A percentile compares a stretch with the other conserved stretches of the same genome.
Conservation (phyloP, 495 filamentous ascomycete genomes). For the Talaromyces proteolyticus region DNA sequence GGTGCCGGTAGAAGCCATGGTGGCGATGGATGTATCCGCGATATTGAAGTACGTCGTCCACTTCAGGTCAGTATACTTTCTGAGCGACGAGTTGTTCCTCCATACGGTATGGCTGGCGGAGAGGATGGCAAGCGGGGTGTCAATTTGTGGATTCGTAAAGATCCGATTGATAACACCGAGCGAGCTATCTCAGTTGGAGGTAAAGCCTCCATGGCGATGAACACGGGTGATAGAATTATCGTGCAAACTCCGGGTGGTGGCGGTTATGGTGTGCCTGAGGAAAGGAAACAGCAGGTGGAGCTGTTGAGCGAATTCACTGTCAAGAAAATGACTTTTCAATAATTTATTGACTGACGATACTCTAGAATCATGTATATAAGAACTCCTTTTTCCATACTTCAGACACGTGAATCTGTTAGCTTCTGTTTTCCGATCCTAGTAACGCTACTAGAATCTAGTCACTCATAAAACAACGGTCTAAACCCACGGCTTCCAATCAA, state of each 20-base stretch:
- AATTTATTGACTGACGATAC: background rate
- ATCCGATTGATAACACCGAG: constrained; percentile 47
- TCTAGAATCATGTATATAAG: background rate
- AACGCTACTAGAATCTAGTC: no score
- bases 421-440: no score
- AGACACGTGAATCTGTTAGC: no score
- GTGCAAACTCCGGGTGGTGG: constrained; percentile 52
- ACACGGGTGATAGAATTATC: constrained; percentile 81
- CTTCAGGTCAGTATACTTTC: constrained; percentile 85
- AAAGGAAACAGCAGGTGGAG: constrained; percentile 2
- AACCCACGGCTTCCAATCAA: constrained; percentile 29
- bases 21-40: constrained; percentile 84
- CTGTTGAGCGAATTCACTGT: constrained; percentile 8
- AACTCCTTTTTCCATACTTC: background rate
- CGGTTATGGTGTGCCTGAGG: constrained; percentile 33
- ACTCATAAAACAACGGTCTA: no score
- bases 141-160: constrained; percentile 79
- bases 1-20: constrained; percentile 73
- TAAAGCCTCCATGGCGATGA: constrained; percentile 90
- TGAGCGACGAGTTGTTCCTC: constrained; percentile 79
- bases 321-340: background rate
- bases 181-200: constrained; percentile 78
- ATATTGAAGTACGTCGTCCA: constrained; percentile 90
- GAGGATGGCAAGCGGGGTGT: constrained; percentile 71
- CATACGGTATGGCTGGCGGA: constrained; percentile 87